Base-by-base conservation (phyloP, 2,329 filamentous ascomycete genomes). In the Sclerotinia borealis region DNA sequence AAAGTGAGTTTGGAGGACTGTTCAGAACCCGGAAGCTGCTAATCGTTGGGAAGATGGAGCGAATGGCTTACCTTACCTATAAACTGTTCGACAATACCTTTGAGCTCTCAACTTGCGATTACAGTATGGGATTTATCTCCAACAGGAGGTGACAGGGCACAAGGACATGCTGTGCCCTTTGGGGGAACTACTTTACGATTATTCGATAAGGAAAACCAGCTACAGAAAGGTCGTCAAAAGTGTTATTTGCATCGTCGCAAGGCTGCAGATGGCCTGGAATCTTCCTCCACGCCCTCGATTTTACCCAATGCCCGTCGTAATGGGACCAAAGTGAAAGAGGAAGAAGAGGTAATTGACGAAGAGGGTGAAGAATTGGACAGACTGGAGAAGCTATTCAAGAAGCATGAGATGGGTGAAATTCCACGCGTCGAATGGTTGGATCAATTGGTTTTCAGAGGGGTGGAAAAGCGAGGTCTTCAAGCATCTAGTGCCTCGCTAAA, bases 361-460 rank as follows among this genome's bases (percentile, higher is more conserved):
- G 86, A 96, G 65, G 79, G 79, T n/a, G 87, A 91, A 60, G 95
- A 99, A 76, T 83, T 97, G 66, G 92, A 97, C 71, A 83, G 95
- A 22, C 83, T 99, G 69, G 93, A 98, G 73, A 88, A 86, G 61
- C 77, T 98, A 27, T 90, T 99, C 74, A 99, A 99, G 77, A 96
- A 96, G 77, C 95, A 98, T 73, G 96, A 99, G 74, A 96, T 97
- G 89, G 93, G 92, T 22, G 95, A 99, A 74, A 93, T 99, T 31
- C 87, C 91, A 0, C 86, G 92, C 19, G 90, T 96, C 54, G 91
- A 96, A 71, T 99, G 95, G 96, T 83, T 99, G 49, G 95, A 99
- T 75, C 91, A 95, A 72, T 83, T 98, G 70, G 93, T 97, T 3
- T 99, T 96, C 74, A 87, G 93, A 47, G 89, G 89, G 59, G 88